phyloP scores from a whole-genome alignment of 2,329 filamentous ascomycete species.

The Colletotrichum australisinense region DNA sequence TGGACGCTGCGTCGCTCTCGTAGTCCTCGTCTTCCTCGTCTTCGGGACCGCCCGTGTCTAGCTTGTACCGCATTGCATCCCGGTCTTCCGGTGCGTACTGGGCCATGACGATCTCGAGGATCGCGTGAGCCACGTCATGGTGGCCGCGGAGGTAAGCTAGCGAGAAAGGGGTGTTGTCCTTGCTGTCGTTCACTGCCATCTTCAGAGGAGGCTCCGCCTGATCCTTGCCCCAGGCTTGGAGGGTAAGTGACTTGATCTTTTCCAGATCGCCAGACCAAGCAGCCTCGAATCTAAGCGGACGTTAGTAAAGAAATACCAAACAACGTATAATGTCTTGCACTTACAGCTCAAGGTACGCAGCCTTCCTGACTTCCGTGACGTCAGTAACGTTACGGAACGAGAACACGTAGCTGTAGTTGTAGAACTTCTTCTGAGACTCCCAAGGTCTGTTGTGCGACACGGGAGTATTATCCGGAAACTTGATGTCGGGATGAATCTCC shows the following conservation, averaged over 20 bases:
- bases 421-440: conserved; percentile 38
- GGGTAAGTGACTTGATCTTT: conserved; percentile 72
- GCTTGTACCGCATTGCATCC: conserved; percentile 61
- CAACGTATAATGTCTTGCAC: conserved; percentile 41
- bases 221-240: conserved; percentile 67
- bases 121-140: conserved; percentile 68
- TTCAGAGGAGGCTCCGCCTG: conserved; percentile 70
- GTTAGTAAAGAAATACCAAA: conserved; percentile 38
- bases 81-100: conserved; percentile 73
- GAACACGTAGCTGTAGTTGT: conserved; percentile 61
- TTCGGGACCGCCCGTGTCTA: conserved; percentile 50
- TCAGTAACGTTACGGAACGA: conserved; percentile 64
- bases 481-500: conserved; percentile 70
- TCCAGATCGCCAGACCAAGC: conserved; percentile 77
- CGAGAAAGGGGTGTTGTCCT: conserved; percentile 70
- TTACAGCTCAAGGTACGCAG: conserved; percentile 73
- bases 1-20: conserved; percentile 47
- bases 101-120: conserved; percentile 76
- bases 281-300: conserved; percentile 71
- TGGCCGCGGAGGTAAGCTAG: conserved; percentile 77
- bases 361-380: conserved; percentile 64
- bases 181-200: conserved; percentile 67
- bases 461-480: conserved; percentile 36
- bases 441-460: conserved; percentile 6
- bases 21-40: conserved; percentile 48